Evolutionary conservation across 2,329 filamentous ascomycete genomes (phyloP), one percentile per base, ranked within the genome.

Genomic region (Sphaceloma murrayae): DNA sequence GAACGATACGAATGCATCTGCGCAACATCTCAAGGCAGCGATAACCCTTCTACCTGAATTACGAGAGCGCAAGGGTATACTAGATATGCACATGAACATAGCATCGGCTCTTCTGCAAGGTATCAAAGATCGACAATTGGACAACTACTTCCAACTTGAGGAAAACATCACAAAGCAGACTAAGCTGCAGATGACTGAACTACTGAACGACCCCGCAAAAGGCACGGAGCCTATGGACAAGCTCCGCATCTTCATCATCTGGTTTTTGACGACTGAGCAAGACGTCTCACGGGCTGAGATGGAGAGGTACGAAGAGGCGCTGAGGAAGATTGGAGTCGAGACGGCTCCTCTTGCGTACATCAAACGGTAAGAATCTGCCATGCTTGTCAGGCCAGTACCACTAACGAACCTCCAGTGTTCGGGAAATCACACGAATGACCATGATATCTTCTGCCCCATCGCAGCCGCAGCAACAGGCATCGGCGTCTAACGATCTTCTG

Each of bases 1-100:
- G 54, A 87, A 86, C 52, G 88, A 95, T 58, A 86, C 83, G 1
- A 84, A 82, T 54, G 80, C 86, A 29, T 94, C 86, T 46, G 88
- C 91, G 11, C 85, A 93, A 56, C 91, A 98, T 61, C 74, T 98
- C 34, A 98, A 96, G 65, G 86, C 88, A 3, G 93, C 89, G 9
- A 94, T 98, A 55, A 94, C 89, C 0, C 69, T 94, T 16, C 70
- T 98, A 10, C 93, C 91, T 0, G 89, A 96, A 62, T 72, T 98
- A 52, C 75, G 87, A 51, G 91, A 96, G 62, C 80, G 91, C 48
- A 98, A 98, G 61, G 80, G 81, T n/a, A 75, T 82, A 14, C 74
- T 98, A 4, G 91, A 95, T 59, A 96, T 95, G 84, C 91, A 98
- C 62, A 98, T 98, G 91, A 95, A 94, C 60, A 94, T 96, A 48